Base-by-base conservation (phyloP, 2,329 filamentous ascomycete genomes). In the Chalaropsis thielavioides region DNA sequence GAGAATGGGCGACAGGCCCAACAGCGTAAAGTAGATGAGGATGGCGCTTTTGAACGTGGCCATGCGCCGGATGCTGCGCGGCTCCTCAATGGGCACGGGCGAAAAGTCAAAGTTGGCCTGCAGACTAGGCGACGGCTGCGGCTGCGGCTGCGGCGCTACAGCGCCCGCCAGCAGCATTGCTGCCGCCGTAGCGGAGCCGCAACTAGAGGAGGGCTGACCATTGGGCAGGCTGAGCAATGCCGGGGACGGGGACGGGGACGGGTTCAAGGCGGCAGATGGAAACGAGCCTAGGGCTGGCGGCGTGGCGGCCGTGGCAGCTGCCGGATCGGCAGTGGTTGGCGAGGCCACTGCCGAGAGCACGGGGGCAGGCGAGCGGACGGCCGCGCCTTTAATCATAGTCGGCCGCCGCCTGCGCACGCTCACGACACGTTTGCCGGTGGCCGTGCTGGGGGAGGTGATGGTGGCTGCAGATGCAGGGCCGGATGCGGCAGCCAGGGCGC, bases 1-100 rank as follows among this genome's bases (percentile, higher is more conserved):
- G 68, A 99, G 84, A 69, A 99, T 97, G 0, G 94, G 94, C 51
- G 90, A 95, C 3, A 99, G 81, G 11, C 92, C 94, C 2, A 97
- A 83, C 15, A 99, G 81, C 3, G 91, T 92, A 70, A 88, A 95
- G 76, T 95, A 96, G 71, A 97, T 97, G 61, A 97, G 81, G 44
- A 95, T 79, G 0, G 92, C 92, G 0, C 92, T 96, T 75, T 97
- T 97, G 69, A 92, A 85, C 0, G 94, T 96, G 41, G 87, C 85
- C 3, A 96, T 71, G 22, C 82, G 80, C 64, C 81, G 76, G 69
- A 79, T 78, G 13, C 75, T 76, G 58, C 78, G 78, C 70, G 69
- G 76, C 72, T 72, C 71, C 69, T 76, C 72, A 67, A 72, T 69
- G 58, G 70, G 72, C 43, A 71, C 69, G 17, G 71, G 68, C 2